These are phyloP conservation scores for Amniculicola lignicola DNA, from an alignment of 495 filamentous ascomycete species.

Conservation along the genomic window DNA sequence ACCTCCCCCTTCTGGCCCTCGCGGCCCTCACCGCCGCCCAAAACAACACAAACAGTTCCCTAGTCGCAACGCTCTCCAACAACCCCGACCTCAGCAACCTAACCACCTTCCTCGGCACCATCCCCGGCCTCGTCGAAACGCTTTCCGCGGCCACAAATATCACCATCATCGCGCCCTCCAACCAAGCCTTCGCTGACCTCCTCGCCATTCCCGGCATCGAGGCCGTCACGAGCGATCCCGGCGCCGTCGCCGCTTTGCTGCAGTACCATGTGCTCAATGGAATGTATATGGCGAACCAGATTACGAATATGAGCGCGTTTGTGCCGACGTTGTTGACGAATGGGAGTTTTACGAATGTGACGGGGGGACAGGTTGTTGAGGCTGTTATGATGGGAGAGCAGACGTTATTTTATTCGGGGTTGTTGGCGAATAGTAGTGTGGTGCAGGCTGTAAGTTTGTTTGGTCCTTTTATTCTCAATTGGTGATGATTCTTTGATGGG, in stretches of 20 bases:
- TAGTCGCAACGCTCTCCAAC: slow-evolving; percentile 40
- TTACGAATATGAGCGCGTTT: slow-evolving; percentile 48
- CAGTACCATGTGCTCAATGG: slow-evolving; percentile 66
- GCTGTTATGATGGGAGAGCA: slow-evolving; percentile 34
- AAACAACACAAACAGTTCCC: slow-evolving; percentile 34
- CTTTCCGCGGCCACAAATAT: slow-evolving; percentile 52
- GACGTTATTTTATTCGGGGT: slow-evolving; percentile 41
- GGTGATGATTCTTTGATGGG: not conserved
- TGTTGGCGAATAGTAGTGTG: slow-evolving; percentile 38
- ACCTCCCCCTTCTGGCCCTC: slow-evolving; percentile 34
- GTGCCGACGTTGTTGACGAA: slow-evolving; percentile 55
- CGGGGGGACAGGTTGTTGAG: slow-evolving; percentile 49
- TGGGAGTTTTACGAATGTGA: slow-evolving; percentile 50
- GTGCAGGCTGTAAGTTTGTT: slow-evolving; percentile 37
- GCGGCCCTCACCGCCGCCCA: slow-evolving; percentile 37
- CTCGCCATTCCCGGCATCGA: slow-evolving; percentile 36
- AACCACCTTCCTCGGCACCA: slow-evolving; percentile 44
- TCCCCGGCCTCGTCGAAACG: slow-evolving; percentile 42
- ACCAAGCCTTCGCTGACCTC: slow-evolving; percentile 53
- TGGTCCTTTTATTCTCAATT: not conserved
- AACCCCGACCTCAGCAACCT: slow-evolving; percentile 46
- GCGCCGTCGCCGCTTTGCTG: slow-evolving; percentile 48
- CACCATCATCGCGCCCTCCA: slow-evolving; percentile 63
- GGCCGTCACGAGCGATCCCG: slow-evolving; percentile 39
- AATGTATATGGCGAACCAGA: slow-evolving; percentile 43